Percentiles rank a stretch among this genome's conserved stretches.
These are phyloP conservation scores for Solanum rostratum DNA, from an alignment of 257 asterid species.

Conservation along the genomic window DNA sequence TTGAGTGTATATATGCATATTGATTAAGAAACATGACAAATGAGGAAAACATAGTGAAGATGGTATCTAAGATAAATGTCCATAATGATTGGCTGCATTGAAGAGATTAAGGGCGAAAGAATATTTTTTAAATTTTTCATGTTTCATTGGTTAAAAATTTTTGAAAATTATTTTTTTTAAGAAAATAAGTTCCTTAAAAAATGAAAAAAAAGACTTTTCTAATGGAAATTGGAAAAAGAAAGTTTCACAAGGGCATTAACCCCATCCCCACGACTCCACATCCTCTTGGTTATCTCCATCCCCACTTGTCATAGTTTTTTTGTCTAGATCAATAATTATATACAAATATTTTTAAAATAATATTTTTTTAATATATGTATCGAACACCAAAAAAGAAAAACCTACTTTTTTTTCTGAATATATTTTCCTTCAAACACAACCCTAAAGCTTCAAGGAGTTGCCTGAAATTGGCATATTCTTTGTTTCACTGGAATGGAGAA, in stretches of 20 bases:
- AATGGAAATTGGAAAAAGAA: neutral
- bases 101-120: neutral
- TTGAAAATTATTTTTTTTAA: neutral
- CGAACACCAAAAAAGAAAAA: neutral
- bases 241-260: neutral
- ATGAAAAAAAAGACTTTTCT: neutral
- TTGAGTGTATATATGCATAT: neutral
- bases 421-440: neutral
- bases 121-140: neutral
- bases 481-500: neutral
- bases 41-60: neutral
- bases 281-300: neutral
- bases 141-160: neutral
- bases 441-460: neutral
- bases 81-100: neutral
- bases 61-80: neutral
- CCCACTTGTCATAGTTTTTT: neutral
- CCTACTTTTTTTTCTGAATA: neutral
- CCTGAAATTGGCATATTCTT: neutral
- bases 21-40: neutral
- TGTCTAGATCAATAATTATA: neutral
- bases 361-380: neutral
- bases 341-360: neutral
- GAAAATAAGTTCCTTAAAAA: neutral
- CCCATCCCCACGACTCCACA: neutral